Percentiles rank a stretch among this genome's conserved stretches.
Conservation (phyloP, 768 basidiomycete genomes). For the Psilocybe tampanensis region DNA sequence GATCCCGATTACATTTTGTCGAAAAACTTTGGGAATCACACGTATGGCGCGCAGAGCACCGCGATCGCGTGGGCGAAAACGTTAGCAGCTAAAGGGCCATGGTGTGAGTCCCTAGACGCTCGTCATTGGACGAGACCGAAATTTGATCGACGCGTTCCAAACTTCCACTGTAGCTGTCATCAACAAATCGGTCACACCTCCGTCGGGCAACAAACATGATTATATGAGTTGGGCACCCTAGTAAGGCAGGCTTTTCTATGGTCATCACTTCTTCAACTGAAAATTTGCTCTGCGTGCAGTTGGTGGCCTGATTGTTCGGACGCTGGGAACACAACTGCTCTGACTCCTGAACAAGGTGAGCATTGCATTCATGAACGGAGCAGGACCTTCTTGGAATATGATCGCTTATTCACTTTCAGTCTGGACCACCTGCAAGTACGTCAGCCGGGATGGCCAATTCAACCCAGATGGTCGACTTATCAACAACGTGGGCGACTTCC, state of each 20-base stretch:
- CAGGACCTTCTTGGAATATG: neutral
- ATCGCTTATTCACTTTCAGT: conserved; percentile 29
- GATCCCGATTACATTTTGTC: conserved; percentile 51
- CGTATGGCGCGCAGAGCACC: conserved; percentile 46
- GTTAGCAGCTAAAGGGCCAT: conserved; percentile 48
- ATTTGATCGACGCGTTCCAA: neutral
- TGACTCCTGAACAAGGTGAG: conserved; percentile 55
- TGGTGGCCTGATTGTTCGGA: conserved; percentile 66
- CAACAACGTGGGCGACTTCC: conserved; percentile 57
- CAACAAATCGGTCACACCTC: conserved; percentile 47
- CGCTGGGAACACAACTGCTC: conserved; percentile 57
- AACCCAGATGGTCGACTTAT: conserved; percentile 64
- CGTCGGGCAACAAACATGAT: conserved; percentile 58
- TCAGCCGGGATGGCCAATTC: conserved; percentile 58
- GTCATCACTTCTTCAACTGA: neutral
- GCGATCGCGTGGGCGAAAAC: conserved; percentile 49
- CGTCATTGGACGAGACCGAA: neutral
- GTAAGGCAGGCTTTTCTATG: conserved; percentile 34
- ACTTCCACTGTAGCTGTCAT: conserved; percentile 47
- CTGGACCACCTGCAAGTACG: conserved; percentile 62
- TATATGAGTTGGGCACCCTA: conserved; percentile 76
- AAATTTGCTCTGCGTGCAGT: conserved; percentile 26
- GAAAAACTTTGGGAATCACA: conserved; percentile 42
- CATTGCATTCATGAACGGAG: neutral
- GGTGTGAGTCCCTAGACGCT: conserved; percentile 43